phyloP scores from a whole-genome alignment of 2,329 filamentous ascomycete species.

The Aspergillus caelatus region DNA sequence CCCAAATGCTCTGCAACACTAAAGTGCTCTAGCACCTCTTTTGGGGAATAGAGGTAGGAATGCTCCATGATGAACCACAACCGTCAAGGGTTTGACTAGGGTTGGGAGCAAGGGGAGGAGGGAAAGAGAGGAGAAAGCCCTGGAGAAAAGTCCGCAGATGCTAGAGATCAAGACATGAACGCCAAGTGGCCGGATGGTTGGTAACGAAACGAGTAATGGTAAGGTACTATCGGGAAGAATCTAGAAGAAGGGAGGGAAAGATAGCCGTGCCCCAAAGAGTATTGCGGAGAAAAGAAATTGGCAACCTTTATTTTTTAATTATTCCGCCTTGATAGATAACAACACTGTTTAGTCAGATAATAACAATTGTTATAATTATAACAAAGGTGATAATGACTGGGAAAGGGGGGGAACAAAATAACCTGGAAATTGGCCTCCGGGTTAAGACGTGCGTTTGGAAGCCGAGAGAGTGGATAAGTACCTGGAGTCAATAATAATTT shows the following conservation, averaged over 20 bases:
- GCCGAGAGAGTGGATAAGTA: slow-evolving; percentile 3
- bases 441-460: slow-evolving; percentile 4
- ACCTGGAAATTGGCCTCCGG: slow-evolving; percentile 7
- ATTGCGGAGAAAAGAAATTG: slow-evolving; percentile 2
- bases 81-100: neutral
- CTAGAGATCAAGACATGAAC: slow-evolving; percentile 25
- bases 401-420: neutral
- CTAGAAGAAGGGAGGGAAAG: slow-evolving; percentile 23
- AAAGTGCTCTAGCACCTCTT: slow-evolving; percentile 57
- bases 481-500: slow-evolving; percentile 6
- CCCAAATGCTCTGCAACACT: slow-evolving; percentile 54
- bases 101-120: slow-evolving; percentile 15
- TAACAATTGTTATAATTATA: neutral
- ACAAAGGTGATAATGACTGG: neutral
- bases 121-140: slow-evolving; percentile 14
- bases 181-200: slow-evolving; percentile 29
- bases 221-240: slow-evolving; percentile 21
- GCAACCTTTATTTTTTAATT: neutral
- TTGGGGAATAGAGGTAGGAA: slow-evolving; percentile 53
- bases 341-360: neutral
- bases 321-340: neutral
- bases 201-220: slow-evolving; percentile 14
- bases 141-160: slow-evolving; percentile 6
- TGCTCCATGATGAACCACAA: slow-evolving; percentile 51
- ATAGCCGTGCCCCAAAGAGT: slow-evolving; percentile 1